Evolutionary conservation across 768 basidiomycete genomes (phyloP).

Genomic region (Xanthoconium purpureum): DNA sequence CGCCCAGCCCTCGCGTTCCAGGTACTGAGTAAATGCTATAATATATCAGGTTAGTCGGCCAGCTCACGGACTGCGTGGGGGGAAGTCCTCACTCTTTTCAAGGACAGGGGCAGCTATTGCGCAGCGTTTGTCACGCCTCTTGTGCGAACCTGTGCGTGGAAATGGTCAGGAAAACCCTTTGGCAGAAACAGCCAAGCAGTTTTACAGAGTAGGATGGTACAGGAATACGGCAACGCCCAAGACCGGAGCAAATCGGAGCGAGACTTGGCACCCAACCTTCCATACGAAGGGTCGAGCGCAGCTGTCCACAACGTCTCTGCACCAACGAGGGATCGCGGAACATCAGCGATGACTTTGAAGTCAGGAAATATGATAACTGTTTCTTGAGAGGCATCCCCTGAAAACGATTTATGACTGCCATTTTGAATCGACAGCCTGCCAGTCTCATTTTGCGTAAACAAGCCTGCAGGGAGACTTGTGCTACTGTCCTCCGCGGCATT

Average conservation of each 20-base stretch:
- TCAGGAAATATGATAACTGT: conserved; percentile 91
- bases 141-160: conserved; percentile 74
- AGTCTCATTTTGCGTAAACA: conserved; percentile 57
- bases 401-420: conserved; percentile 72
- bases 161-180: background rate
- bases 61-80: conserved; percentile 14
- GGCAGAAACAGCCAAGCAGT: background rate
- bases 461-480: conserved; percentile 38
- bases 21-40: conserved; percentile 57
- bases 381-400: conserved; percentile 58
- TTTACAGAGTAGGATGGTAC: conserved; percentile 86
- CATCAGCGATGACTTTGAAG: conserved; percentile 77
- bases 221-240: conserved; percentile 86
- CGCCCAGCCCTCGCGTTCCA: conserved; percentile 70
- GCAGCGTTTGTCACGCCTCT: conserved; percentile 89
- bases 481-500: conserved; percentile 4
- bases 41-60: background rate
- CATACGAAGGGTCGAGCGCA: conserved; percentile 57
- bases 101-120: conserved; percentile 83
- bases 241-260: conserved; percentile 54
- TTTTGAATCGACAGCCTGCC: conserved; percentile 71
- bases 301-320: conserved; percentile 68
- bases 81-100: conserved; percentile 54
- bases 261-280: conserved; percentile 42
- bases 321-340: conserved; percentile 59